These are phyloP conservation scores for Tremellales sp. DNA, from an alignment of 1,284 basidiomycete species.

Conservation along the genomic window DNA sequence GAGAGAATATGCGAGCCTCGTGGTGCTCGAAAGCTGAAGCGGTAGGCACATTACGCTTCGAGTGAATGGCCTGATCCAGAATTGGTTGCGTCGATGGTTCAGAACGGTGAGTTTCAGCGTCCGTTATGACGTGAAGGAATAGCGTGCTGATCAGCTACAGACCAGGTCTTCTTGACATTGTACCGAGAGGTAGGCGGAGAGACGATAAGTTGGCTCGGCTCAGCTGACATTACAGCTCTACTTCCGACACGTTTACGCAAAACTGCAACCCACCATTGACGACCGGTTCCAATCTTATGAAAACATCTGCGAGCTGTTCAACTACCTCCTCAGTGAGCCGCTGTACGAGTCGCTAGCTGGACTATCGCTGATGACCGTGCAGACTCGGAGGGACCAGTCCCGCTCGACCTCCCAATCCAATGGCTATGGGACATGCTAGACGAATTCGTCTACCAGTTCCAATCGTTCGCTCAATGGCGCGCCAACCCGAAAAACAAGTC, in stretches of 20 bases:
- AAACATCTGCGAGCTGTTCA: slow-evolving; percentile 97
- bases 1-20: slow-evolving; percentile 4
- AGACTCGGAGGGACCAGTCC: slow-evolving; percentile 91
- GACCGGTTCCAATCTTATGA: slow-evolving; percentile 98
- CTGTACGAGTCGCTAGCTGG: neutral
- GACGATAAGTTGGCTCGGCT: slow-evolving; percentile 38
- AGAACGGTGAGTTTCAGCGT: slow-evolving; percentile 71
- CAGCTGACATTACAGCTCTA: slow-evolving; percentile 28
- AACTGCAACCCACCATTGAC: slow-evolving; percentile 89
- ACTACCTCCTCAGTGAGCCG: slow-evolving; percentile 74
- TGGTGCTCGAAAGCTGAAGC: neutral
- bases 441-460: slow-evolving; percentile 99
- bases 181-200: slow-evolving; percentile 88
- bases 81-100: slow-evolving; percentile 86
- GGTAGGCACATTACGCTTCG: slow-evolving; percentile 82
- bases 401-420: slow-evolving; percentile 88
- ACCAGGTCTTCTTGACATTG: slow-evolving; percentile 90
- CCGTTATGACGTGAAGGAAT: neutral
- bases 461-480: slow-evolving; percentile 89
- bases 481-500: slow-evolving; percentile 78
- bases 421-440: slow-evolving; percentile 99
- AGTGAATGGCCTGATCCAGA: slow-evolving; percentile 98
- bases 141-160: slow-evolving; percentile 50
- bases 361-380: slow-evolving; percentile 3
- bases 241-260: slow-evolving; percentile 81